Evolutionary conservation across 169 alveolate genomes (phyloP).

Genomic region (Babesia bovis): DNA sequence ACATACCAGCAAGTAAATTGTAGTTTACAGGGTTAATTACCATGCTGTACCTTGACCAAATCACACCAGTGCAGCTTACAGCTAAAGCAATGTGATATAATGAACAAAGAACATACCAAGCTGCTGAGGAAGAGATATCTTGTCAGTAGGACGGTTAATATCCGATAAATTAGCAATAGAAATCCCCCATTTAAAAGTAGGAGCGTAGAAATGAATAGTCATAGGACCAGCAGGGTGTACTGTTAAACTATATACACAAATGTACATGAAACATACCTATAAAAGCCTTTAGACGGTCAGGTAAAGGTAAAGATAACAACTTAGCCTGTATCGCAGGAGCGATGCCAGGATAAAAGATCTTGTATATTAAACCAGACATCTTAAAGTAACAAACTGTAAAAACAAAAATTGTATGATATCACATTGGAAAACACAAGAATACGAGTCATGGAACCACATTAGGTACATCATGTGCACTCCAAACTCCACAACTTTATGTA

Average conservation of each 20-base stretch:
- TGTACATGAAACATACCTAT: constrained; percentile 18
- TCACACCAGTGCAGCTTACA: constrained; percentile 76
- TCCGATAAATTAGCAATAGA: constrained; percentile 89
- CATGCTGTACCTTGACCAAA: constrained; percentile 79
- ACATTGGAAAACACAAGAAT: neutral
- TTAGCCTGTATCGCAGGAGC: constrained; percentile 65
- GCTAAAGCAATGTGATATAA: constrained; percentile 38
- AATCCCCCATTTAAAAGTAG: constrained; percentile 90
- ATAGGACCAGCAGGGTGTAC: constrained; percentile 92
- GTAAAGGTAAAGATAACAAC: constrained; percentile 62
- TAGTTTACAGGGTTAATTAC: constrained; percentile 78
- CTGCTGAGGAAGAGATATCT: constrained; percentile 87
- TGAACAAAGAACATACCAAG: constrained; percentile 69
- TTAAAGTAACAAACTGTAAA: neutral
- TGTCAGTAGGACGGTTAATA: constrained; percentile 82
- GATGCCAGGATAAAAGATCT: constrained; percentile 60
- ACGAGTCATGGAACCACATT: neutral
- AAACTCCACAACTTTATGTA: constrained; percentile 71
- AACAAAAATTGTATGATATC: neutral
- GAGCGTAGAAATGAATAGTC: constrained; percentile 93
- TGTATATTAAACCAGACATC: constrained; percentile 48
- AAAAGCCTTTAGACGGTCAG: constrained; percentile 41
- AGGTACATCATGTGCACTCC: neutral
- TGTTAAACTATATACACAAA: neutral
- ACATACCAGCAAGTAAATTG: constrained; percentile 71